Conservation (phyloP, 1,284 basidiomycete genomes). For the Garcileccinum viscosum region DNA sequence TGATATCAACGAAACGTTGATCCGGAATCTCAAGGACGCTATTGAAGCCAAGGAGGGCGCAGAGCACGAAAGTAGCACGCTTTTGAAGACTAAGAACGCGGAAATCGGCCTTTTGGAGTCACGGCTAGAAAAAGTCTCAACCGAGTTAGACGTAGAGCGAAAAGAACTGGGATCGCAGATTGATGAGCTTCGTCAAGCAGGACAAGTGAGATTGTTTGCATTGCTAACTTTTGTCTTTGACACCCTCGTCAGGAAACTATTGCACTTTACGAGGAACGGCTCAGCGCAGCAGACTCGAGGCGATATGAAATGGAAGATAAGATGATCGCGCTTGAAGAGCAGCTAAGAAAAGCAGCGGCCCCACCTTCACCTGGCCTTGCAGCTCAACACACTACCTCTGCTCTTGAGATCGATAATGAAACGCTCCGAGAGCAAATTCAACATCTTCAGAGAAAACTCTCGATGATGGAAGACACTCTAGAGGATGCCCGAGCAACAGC, state of each 20-base stretch:
- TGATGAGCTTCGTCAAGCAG: conserved; percentile 82
- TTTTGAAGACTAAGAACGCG: conserved; percentile 59
- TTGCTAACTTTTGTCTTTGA: conserved; percentile 13
- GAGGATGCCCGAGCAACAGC: conserved; percentile 77
- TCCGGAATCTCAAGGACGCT: conserved; percentile 56
- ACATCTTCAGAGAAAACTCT: conserved; percentile 82
- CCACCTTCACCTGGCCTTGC: conserved; percentile 47
- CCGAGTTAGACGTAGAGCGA: conserved; percentile 69
- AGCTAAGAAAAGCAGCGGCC: conserved; percentile 42
- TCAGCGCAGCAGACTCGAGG: conserved; percentile 71
- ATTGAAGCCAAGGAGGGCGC: conserved; percentile 59
- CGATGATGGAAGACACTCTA: conserved; percentile 82
- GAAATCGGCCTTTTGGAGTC: conserved; percentile 60
- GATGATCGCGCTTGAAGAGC: conserved; percentile 68
- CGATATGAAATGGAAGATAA: conserved; percentile 82
- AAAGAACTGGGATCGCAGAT: conserved; percentile 73
- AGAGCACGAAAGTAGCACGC: conserved; percentile 56
- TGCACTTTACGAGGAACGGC: conserved; percentile 88
- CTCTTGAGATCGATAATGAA: conserved; percentile 93
- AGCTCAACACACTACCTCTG: conserved; percentile 54
- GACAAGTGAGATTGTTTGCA: conserved; percentile 62
- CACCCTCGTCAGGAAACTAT: conserved; percentile 76
- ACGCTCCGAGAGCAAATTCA: conserved; percentile 85
- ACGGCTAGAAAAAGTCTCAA: conserved; percentile 53
- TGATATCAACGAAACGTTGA: conserved; percentile 51